A percentile compares a stretch with the other conserved stretches of the same genome.
Evolutionary conservation across 495 filamentous ascomycete genomes (phyloP).

Genomic region (Durotheca rogersii): DNA sequence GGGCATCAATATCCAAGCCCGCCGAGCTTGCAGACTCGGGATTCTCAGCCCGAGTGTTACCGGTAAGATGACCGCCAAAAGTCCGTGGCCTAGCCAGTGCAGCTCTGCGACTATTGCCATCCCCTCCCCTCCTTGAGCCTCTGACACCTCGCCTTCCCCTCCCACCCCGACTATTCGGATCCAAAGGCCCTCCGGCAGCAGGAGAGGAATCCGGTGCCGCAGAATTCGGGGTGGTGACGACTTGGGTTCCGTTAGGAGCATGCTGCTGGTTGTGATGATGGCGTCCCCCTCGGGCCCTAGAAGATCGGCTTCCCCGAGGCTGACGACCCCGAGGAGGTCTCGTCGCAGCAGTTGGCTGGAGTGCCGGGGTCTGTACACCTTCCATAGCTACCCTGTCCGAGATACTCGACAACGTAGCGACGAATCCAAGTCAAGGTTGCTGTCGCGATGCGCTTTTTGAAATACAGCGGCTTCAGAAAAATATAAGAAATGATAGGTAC

Average conservation of each 20-base stretch:
- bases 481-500: neutral
- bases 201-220: neutral
- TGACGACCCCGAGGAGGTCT: conserved; percentile 16
- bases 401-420: neutral
- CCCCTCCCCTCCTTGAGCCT: conserved; percentile 39
- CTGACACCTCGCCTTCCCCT: conserved; percentile 45
- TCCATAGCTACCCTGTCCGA: conserved; percentile 22
- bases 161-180: conserved; percentile 21
- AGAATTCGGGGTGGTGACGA: neutral
- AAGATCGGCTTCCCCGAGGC: conserved; percentile 28
- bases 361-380: conserved; percentile 5
- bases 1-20: conserved; percentile 51
- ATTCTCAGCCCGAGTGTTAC: conserved; percentile 30
- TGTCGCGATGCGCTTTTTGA: conserved; percentile 49
- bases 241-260: conserved; percentile 5
- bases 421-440: conserved; percentile 1
- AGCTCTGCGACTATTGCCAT: conserved; percentile 32
- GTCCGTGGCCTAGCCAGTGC: conserved; percentile 48
- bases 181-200: neutral
- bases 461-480: conserved; percentile 55
- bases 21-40: conserved; percentile 30
- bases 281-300: conserved; percentile 20
- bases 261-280: conserved; percentile 6
- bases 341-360: conserved; percentile 2
- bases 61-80: conserved; percentile 54